A percentile compares a stretch with the other conserved stretches of the same genome.
phyloP scores from a whole-genome alignment of 768 basidiomycete species.

The Clitopilus passeckerianus region DNA sequence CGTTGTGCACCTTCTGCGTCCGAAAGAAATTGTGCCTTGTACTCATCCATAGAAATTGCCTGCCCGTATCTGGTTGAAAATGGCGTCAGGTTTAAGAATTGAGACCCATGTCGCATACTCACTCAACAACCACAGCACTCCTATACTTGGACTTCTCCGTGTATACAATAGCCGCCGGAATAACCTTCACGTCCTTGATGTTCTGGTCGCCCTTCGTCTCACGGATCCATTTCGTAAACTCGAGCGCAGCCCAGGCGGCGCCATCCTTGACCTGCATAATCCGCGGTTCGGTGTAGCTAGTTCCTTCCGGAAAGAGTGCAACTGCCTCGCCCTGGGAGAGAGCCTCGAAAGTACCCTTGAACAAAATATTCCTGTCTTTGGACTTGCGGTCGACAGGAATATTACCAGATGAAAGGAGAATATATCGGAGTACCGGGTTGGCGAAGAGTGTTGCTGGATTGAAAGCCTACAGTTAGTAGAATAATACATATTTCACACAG shows the following conservation, averaged over 20 bases:
- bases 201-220: constrained; percentile 44
- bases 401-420: constrained; percentile 89
- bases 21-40: constrained; percentile 74
- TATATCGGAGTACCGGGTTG: constrained; percentile 66
- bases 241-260: constrained; percentile 90
- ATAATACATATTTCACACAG: background rate
- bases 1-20: constrained; percentile 62
- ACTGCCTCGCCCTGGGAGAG: constrained; percentile 78
- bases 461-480: constrained; percentile 5
- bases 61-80: constrained; percentile 61
- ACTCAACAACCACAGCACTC: constrained; percentile 62
- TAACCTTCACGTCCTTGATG: constrained; percentile 51
- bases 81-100: constrained; percentile 5
- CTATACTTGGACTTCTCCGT: constrained; percentile 96
- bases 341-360: constrained; percentile 85
- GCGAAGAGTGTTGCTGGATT: constrained; percentile 67
- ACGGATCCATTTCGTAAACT: constrained; percentile 78
- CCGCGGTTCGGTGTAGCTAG: constrained; percentile 88
- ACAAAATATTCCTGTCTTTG: constrained; percentile 85
- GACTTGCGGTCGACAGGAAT: constrained; percentile 95
- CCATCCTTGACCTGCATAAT: constrained; percentile 95
- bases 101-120: constrained; percentile 12
- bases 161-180: constrained; percentile 89
- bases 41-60: constrained; percentile 73
- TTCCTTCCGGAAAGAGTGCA: constrained; percentile 92